These are phyloP conservation scores for Calonectria fujianensis DNA, from an alignment of 2,329 filamentous ascomycete species.

Conservation along the genomic window DNA sequence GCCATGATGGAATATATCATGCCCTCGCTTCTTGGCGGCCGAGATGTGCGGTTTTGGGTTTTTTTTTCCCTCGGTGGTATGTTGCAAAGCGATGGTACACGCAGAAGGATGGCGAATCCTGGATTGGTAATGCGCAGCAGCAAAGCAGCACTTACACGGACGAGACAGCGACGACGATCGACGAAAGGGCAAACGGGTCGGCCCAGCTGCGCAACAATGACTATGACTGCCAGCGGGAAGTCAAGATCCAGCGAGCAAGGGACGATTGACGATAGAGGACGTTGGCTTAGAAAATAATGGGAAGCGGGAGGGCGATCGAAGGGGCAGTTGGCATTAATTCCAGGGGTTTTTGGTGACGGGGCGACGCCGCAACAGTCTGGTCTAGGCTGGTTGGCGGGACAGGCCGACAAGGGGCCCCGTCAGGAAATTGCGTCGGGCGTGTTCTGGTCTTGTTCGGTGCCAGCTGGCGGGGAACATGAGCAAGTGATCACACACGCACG, in stretches of 20 bases:
- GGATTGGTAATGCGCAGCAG: conserved; percentile 11
- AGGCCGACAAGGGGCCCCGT: conserved; percentile 35
- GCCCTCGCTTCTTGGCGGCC: conserved; percentile 25
- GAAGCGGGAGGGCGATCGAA: conserved; percentile 45
- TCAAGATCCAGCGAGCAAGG: conserved; percentile 35
- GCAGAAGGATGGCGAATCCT: not conserved
- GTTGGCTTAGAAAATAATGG: conserved; percentile 20
- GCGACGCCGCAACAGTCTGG: conserved; percentile 43
- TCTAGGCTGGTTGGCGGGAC: conserved; percentile 45
- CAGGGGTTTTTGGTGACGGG: conserved; percentile 52
- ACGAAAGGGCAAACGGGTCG: conserved; percentile 4
- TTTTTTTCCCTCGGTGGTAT: conserved; percentile 5
- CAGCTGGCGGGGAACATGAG: conserved; percentile 19
- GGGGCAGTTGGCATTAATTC: conserved; percentile 55
- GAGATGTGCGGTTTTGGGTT: conserved; percentile 5
- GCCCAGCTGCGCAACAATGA: conserved; percentile 34
- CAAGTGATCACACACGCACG: conserved; percentile 6
- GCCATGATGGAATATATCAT: conserved; percentile 56
- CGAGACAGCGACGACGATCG: conserved; percentile 1
- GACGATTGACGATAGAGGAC: conserved; percentile 20
- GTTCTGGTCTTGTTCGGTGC: conserved; percentile 23
- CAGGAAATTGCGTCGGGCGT: conserved; percentile 38
- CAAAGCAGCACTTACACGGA: conserved; percentile 33
- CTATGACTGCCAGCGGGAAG: conserved; percentile 42
- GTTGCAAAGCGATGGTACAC: conserved; percentile 14